A percentile compares a stretch with the other conserved stretches of the same genome.
Evolutionary conservation across 768 basidiomycete species (phyloP).

Genomic region (Lactifluus subvellereus): DNA sequence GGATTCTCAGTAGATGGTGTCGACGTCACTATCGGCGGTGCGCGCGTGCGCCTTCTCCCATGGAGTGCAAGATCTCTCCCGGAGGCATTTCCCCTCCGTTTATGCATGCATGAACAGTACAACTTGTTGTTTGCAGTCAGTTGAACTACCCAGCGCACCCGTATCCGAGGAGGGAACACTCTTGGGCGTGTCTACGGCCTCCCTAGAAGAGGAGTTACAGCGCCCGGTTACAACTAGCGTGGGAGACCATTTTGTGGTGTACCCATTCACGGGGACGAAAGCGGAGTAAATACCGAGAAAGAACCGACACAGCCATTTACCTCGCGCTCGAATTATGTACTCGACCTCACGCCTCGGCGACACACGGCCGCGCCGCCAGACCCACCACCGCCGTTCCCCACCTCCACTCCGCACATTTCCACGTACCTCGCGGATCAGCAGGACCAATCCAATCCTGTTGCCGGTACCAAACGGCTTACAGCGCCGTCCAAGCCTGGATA

Average conservation of each 20-base stretch:
- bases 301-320: slow-evolving; percentile 66
- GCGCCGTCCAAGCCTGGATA: slow-evolving; percentile 31
- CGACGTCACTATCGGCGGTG: slow-evolving; percentile 60
- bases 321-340: slow-evolving; percentile 85
- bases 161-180: slow-evolving; percentile 34
- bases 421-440: slow-evolving; percentile 18
- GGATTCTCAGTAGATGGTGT: slow-evolving; percentile 75
- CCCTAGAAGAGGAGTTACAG: slow-evolving; percentile 3
- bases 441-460: slow-evolving; percentile 29
- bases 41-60: slow-evolving; percentile 43
- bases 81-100: slow-evolving; percentile 58
- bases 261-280: background rate
- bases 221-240: slow-evolving; percentile 45
- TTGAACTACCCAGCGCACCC: slow-evolving; percentile 67
- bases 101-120: slow-evolving; percentile 74
- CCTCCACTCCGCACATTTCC: slow-evolving; percentile 14
- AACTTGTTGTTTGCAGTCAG: slow-evolving; percentile 88
- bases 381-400: slow-evolving; percentile 75
- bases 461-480: slow-evolving; percentile 52
- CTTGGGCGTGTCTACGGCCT: too few species aligned
- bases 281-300: background rate
- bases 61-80: slow-evolving; percentile 42
- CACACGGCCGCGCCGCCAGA: slow-evolving; percentile 45
- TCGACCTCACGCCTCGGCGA: slow-evolving; percentile 56
- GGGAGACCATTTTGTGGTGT: slow-evolving; percentile 56